Base-by-base conservation (phyloP, 768 basidiomycete genomes). In the Dictyophora rubrovolvata region DNA sequence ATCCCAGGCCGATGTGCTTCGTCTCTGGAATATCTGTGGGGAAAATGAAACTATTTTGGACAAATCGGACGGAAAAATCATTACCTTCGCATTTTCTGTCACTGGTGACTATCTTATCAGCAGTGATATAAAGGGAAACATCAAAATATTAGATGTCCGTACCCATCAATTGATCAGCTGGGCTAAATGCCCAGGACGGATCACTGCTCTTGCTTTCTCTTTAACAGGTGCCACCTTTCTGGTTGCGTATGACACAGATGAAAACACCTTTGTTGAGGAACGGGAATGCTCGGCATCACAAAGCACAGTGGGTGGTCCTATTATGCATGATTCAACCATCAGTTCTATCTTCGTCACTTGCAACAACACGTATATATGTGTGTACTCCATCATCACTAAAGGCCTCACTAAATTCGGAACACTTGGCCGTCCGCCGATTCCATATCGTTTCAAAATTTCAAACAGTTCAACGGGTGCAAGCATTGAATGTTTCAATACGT, bases 91-190 rank as follows among this genome's bases (percentile, higher is more conserved):
- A 42, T 42, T 42, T 42, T 42, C 42, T 4, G 2, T 42, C n/a
- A 42, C 2, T n/a, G 42, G 42, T 42, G 42, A 42, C n/a, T 42
- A 42, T n/a, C n/a, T 42, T 2, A 42, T 42, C n/a, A 14, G 14
- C 2, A 9, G 42, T 42, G 42, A 42, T 42, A 2, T 12, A 12
- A 42, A n/a, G 12, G 42, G 42, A 42, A 42, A n/a, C n/a, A 42
- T 63, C 46, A 74, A 33, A 10, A 62, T 63, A 53, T 69, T 65
- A 0, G 71, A 69, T 12, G 70, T 66, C 11, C 68, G 65, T 14
- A 73, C 68, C 10, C 42, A 9, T n/a, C 42, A 42, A 28, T 28
- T 28, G 28, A 28, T 28, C 28, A 28, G 28, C 28, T 2, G 2
- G 4, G 28, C 28, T 28, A 28, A 3, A 3, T 28, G 28, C 28